These are phyloP conservation scores for Cryptococcus jaspeensis DNA, from an alignment of 1,284 basidiomycete species.

Conservation along the genomic window DNA sequence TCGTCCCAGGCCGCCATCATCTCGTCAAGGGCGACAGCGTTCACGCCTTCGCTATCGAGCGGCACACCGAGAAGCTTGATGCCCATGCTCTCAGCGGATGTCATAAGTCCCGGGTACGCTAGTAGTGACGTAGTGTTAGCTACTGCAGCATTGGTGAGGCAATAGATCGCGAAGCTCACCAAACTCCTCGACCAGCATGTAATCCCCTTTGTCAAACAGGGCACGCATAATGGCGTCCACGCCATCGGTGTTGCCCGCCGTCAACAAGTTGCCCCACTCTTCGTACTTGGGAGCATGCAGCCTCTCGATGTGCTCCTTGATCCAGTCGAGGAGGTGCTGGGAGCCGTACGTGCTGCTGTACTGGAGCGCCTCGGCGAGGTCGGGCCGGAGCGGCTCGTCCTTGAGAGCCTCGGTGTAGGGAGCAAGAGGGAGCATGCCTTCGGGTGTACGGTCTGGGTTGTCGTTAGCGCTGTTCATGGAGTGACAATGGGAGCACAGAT, in stretches of 20 bases:
- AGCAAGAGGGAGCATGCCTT: conserved; percentile 26
- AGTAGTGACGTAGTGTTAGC: background rate
- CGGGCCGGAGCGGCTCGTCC: conserved; percentile 24
- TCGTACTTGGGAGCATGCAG: conserved; percentile 31
- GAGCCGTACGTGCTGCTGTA: conserved; percentile 38
- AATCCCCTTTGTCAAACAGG: conserved; percentile 34
- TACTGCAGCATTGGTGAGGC: background rate
- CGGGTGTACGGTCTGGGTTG: conserved; percentile 17
- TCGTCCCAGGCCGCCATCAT: conserved; percentile 66
- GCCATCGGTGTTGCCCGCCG: conserved; percentile 45
- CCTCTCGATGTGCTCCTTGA: conserved; percentile 33
- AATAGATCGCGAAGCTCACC: conserved; percentile 19
- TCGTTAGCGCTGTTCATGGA: background rate
- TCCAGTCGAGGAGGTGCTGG: conserved; percentile 30
- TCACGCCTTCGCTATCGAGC: conserved; percentile 70
- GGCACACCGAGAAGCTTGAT: conserved; percentile 60
- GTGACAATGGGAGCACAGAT: background rate
- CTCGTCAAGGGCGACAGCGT: conserved; percentile 59
- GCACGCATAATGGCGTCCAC: conserved; percentile 35
- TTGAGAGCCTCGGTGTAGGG: conserved; percentile 24
- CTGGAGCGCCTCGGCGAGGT: conserved; percentile 37
- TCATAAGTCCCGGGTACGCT: conserved; percentile 60
- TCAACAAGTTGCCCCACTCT: conserved; percentile 34
- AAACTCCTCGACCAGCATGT: conserved; percentile 45
- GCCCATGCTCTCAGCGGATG: conserved; percentile 55